A percentile compares a stretch with the other conserved stretches of the same genome.
Evolutionary conservation across 306 rosid species (phyloP).

Genomic region (Acacia acuminata): DNA sequence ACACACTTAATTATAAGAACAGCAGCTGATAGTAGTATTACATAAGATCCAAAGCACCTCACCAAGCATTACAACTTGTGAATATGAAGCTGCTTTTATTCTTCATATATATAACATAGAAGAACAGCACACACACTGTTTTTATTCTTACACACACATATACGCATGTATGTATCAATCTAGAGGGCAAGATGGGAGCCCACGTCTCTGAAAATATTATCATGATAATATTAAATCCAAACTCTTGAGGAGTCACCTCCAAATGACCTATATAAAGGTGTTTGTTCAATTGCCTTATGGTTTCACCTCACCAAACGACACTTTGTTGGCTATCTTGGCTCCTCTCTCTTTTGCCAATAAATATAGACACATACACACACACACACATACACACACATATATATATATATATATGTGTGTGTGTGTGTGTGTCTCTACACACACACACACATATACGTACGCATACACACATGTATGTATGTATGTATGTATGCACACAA

Average conservation of each 20-base stretch:
- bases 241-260: background rate
- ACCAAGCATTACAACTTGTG: background rate
- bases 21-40: no score
- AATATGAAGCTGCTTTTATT: background rate
- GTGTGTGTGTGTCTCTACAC: no score
- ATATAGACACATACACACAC: no score
- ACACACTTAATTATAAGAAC: no score
- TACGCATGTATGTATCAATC: no score
- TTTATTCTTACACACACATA: no score
- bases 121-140: background rate
- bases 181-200: background rate
- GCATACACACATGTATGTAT: no score
- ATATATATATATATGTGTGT: no score
- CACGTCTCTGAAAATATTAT: background rate
- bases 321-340: conserved; percentile 64
- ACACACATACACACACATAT: no score
- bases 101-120: background rate
- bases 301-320: conserved; percentile 43
- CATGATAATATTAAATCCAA: background rate
- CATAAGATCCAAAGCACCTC: no score
- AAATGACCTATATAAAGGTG: background rate
- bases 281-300: background rate
- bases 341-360: conserved; percentile 87
- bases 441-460: no score
- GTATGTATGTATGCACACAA: no score